These are phyloP conservation scores for Trichosporon faecale DNA, from an alignment of 1,284 basidiomycete genomes.

Conservation along the genomic window DNA sequence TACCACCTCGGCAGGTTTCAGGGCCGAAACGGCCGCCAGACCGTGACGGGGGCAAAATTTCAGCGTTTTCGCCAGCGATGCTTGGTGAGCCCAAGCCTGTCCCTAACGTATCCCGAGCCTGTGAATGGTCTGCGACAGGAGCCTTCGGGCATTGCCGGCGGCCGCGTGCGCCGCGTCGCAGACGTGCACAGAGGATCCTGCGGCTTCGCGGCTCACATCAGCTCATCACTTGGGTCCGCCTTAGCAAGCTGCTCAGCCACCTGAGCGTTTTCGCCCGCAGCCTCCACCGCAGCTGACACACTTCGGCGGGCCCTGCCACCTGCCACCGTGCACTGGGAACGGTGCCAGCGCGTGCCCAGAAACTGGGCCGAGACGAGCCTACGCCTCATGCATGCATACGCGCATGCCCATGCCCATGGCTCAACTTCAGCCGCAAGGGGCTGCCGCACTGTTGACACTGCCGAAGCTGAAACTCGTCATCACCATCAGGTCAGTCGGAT, in stretches of 20 bases:
- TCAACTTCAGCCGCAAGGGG: not conserved
- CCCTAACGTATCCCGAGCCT: no score
- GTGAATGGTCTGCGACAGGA: not conserved
- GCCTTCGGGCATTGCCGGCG: constrained; percentile 8
- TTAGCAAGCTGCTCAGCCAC: not conserved
- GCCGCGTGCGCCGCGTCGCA: constrained; percentile 2
- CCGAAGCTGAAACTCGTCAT: not conserved
- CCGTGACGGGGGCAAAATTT: not conserved
- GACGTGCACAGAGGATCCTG: not conserved
- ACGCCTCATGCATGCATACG: not conserved
- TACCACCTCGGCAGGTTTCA: constrained; percentile 9
- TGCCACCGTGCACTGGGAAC: not conserved
- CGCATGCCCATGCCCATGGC: not conserved
- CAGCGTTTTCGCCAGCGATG: no score
- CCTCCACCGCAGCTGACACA: not conserved
- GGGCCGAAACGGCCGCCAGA: not conserved
- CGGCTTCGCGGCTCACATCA: not conserved
- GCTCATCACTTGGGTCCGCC: not conserved
- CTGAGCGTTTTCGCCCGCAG: not conserved
- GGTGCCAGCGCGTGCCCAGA: not conserved
- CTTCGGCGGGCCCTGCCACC: not conserved
- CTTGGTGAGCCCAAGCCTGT: not conserved
- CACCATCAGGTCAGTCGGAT: not conserved
- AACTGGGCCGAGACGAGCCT: not conserved
- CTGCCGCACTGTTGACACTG: not conserved